Base-by-base conservation (phyloP, 176 grass and related monocot genomes). In the Carex parvula region DNA sequence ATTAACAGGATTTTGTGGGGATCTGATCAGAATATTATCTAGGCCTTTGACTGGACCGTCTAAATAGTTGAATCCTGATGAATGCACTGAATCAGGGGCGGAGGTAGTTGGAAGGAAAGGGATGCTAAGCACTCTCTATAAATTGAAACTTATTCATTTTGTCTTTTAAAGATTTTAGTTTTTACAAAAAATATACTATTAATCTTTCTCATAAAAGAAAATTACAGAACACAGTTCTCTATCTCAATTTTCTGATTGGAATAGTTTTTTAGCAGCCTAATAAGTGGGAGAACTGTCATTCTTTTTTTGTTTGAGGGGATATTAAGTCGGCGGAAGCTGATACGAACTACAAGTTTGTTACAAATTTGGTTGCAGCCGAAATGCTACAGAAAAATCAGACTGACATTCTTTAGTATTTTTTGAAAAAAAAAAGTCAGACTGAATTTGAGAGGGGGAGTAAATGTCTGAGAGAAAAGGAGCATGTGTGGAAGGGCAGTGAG, bases 381-480 rank as follows among this genome's bases (percentile, higher is more conserved):
- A 78, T 56, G 73, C 52, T 78, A 78, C 73, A 78, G 52, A 76
- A 50, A 56, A 78, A 78, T 56, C 52, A 35, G 73, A 78, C 52
- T 78, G 73, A 57, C 24, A 78, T 32, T 56, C 20, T 24, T 62
- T 62, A 24, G 11, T 48, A 24, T 48, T 48, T 48, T 48, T 48
- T 48, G 0, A 2, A 48, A 48, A 20, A 60, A 60, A n/a, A 21
- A 22, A 61, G 16, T 59, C 9, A 39, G 65, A 44, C 17, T 70
- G 67, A 42, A 70, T 44, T 70, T 42, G 67, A 70, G 37, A 30
- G 50, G 32, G 50, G 22, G 52, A 78, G 73, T 78, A 78, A 78
- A 57, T 78, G 73, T 78, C 73, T 57, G 73, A 78, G 73, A 57
- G 73, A 78, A 33, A 78, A 50, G 73, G 50, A 78, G 73, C 73